Conservation (phyloP, 164 flowering plant genomes). For the Vitis labrusca region DNA sequence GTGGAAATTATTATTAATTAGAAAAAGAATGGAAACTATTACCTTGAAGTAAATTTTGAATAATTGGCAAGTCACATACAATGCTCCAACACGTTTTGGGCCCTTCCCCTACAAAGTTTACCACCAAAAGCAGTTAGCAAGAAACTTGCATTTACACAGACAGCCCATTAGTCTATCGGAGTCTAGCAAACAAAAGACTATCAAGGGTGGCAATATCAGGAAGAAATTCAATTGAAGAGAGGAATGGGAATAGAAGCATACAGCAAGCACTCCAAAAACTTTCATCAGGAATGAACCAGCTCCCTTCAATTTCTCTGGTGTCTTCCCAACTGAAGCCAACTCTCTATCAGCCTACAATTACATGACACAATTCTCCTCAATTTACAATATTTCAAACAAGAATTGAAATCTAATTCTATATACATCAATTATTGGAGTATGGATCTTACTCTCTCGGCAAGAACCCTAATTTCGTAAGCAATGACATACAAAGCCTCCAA, state of each 20-base stretch:
- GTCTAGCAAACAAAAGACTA: background rate
- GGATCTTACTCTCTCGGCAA: constrained; percentile 82
- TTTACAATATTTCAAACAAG: background rate
- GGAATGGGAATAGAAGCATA: constrained; percentile 28
- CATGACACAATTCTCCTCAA: background rate
- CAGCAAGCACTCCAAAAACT: constrained; percentile 98
- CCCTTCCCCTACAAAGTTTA: constrained; percentile 80
- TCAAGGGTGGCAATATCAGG: too few relatives aligned
- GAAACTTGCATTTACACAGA: background rate
- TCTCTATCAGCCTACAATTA: constrained; percentile 83
- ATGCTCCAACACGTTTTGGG: constrained; percentile 94
- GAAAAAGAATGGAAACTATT: background rate
- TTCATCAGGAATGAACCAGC: constrained; percentile 99
- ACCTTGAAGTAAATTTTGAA: constrained; percentile 98
- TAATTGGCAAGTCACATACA: constrained; percentile 95
- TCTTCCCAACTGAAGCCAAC: constrained; percentile 73
- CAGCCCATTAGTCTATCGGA: background rate
- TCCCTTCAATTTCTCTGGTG: constrained; percentile 90
- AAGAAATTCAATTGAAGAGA: background rate
- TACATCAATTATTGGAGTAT: background rate
- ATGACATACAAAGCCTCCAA: constrained; percentile 75
- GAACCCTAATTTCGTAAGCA: constrained; percentile 87
- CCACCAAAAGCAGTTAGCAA: constrained; percentile 7
- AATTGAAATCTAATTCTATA: background rate
- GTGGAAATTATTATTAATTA: background rate